Evolutionary conservation across 2,329 filamentous ascomycete species (phyloP).

Genomic region (Colletotrichum tropicicola): DNA sequence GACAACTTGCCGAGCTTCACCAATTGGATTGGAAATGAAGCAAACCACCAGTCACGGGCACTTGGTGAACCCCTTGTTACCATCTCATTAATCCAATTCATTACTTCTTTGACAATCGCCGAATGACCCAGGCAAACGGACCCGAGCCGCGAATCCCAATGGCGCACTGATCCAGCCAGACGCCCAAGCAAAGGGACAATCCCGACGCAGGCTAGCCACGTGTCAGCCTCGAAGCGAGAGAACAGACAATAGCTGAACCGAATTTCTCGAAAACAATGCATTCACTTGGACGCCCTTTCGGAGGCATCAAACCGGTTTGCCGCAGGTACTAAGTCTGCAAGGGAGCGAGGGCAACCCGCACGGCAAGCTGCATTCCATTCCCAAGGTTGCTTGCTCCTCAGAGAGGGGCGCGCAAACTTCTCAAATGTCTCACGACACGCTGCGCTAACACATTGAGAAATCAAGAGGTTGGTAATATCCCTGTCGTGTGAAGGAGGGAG

Average conservation of each 20-base stretch:
- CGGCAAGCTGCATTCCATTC: not conserved
- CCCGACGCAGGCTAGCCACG: slow-evolving; percentile 23
- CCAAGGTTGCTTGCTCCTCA: no score
- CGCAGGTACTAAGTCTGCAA: not conserved
- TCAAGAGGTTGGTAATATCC: slow-evolving; percentile 3
- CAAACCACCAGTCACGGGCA: no score
- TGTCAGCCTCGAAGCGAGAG: not conserved
- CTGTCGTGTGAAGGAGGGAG: not conserved
- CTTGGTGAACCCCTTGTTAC: no score
- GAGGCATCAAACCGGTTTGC: not conserved
- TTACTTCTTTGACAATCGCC: no score
- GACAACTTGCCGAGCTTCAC: no score
- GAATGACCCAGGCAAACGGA: no score
- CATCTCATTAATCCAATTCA: no score
- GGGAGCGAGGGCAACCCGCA: not conserved
- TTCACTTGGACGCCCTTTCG: not conserved
- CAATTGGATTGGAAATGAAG: no score
- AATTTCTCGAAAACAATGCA: not conserved
- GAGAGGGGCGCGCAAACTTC: no score
- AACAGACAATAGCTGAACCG: not conserved
- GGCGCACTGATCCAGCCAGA: no score
- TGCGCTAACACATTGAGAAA: not conserved
- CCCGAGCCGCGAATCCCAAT: no score
- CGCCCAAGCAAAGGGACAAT: no score
- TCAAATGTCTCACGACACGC: not conserved